Percentiles rank a stretch among this genome's conserved stretches.
Evolutionary conservation across 2,329 filamentous ascomycete genomes (phyloP).

Genomic region (Alternaria infectoria): DNA sequence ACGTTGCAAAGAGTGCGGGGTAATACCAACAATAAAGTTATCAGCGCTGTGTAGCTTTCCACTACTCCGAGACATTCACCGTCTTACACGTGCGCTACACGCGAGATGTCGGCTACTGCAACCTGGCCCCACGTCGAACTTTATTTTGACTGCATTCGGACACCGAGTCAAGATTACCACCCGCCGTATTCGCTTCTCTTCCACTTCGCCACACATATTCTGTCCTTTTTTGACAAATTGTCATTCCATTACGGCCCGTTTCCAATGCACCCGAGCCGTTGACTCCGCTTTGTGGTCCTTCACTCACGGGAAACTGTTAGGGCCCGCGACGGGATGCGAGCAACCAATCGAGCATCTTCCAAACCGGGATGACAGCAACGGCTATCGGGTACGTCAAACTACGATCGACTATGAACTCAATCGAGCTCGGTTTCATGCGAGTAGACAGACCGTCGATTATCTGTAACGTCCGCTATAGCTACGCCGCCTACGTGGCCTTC

Average conservation of each 20-base stretch:
- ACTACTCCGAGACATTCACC: not conserved
- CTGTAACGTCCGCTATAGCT: not conserved
- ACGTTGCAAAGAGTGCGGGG: not conserved
- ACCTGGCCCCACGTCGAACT: not conserved
- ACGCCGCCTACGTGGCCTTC: not conserved
- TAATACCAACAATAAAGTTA: not conserved
- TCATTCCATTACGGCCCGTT: not conserved
- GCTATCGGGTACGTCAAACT: not conserved
- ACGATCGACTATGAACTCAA: not conserved
- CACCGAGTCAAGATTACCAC: slow-evolving; percentile 3
- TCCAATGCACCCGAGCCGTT: not conserved
- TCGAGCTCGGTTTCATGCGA: not conserved
- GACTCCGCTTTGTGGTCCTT: not conserved
- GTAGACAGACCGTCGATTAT: not conserved
- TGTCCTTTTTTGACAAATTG: not conserved
- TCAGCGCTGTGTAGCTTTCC: not conserved
- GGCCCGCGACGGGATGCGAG: not conserved
- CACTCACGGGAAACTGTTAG: not conserved
- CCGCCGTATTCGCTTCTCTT: not conserved
- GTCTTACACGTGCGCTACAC: not conserved
- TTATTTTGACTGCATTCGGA: slow-evolving; percentile 1
- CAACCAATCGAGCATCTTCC: not conserved
- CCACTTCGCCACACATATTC: not conserved
- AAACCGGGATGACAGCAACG: not conserved
- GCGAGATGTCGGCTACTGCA: not conserved